Conservation (phyloP, 2,329 filamentous ascomycete species). For the Fusarium neocosmosporiellum region DNA sequence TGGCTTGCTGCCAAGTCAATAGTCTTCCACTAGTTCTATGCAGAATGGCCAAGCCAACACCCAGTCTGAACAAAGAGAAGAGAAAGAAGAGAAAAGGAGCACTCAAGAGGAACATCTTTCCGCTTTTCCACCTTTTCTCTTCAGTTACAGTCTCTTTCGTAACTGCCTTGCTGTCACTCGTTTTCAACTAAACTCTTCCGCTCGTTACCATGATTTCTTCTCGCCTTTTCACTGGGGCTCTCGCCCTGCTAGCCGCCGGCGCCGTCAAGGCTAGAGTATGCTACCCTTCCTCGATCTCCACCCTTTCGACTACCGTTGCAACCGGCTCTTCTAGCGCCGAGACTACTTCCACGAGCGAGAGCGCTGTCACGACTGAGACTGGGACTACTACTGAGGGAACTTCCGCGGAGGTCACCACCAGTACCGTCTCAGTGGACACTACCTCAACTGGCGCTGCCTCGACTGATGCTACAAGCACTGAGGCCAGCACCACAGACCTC, state of each 20-base stretch:
- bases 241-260: not conserved
- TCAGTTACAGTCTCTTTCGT: not conserved
- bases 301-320: not conserved
- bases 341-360: not conserved
- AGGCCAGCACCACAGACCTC: not conserved
- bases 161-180: not conserved
- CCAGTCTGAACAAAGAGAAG: not conserved
- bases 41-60: not conserved
- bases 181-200: not conserved
- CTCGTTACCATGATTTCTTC: slow-evolving; percentile 1
- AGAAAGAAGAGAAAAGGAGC: not conserved
- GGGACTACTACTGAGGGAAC: too few species aligned
- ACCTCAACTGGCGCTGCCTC: not conserved
- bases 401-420: too few species aligned
- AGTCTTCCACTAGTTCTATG: not conserved
- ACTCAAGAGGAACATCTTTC: not conserved
- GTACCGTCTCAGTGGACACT: too few species aligned
- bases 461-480: not conserved
- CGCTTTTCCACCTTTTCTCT: not conserved
- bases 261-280: not conserved
- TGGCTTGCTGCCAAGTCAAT: not conserved
- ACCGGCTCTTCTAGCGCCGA: not conserved
- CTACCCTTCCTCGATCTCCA: not conserved
- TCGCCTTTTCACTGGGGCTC: not conserved
- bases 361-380: not conserved